Percentiles rank a stretch among this genome's conserved stretches.
phyloP scores from a whole-genome alignment of 2,329 filamentous ascomycete species.

The Fusarium buxicola region DNA sequence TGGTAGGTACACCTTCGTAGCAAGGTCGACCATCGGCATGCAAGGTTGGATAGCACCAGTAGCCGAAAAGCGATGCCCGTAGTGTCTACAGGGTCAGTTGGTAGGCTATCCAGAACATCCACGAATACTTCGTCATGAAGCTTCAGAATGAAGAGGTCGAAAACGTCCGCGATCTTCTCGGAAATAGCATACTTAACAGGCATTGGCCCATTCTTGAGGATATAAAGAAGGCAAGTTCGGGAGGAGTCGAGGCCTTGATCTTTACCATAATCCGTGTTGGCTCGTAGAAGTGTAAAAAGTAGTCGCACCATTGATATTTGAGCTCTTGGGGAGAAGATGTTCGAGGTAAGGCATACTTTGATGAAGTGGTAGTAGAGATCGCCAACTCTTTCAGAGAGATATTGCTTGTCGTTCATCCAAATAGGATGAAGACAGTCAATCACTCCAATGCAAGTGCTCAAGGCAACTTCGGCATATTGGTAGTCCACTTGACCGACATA shows the following conservation, averaged over 20 bases:
- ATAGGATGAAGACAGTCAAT: constrained; percentile 71
- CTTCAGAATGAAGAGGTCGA: constrained; percentile 83
- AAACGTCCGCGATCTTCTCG: constrained; percentile 76
- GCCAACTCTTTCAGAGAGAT: constrained; percentile 73
- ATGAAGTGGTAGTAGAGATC: constrained; percentile 86
- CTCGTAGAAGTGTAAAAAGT: constrained; percentile 75
- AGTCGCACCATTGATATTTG: constrained; percentile 76
- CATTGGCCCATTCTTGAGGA: constrained; percentile 75
- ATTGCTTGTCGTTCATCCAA: constrained; percentile 71
- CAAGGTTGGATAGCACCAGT: constrained; percentile 79
- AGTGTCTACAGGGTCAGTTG: constrained; percentile 73
- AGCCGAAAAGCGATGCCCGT: constrained; percentile 91
- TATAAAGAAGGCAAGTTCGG: constrained; percentile 78
- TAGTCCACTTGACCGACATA: constrained; percentile 69
- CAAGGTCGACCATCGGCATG: constrained; percentile 86
- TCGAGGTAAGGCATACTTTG: constrained; percentile 72
- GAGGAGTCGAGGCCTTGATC: constrained; percentile 67
- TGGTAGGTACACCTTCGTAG: constrained; percentile 90
- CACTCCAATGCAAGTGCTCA: constrained; percentile 74
- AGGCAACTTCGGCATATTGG: constrained; percentile 78
- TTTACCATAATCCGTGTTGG: constrained; percentile 74
- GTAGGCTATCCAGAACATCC: constrained; percentile 84
- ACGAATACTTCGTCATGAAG: constrained; percentile 86
- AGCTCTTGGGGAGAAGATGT: constrained; percentile 75
- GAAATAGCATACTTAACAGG: constrained; percentile 82